Evolutionary conservation across 148 eudicot species (phyloP).

Genomic region (Chenopodium album): DNA sequence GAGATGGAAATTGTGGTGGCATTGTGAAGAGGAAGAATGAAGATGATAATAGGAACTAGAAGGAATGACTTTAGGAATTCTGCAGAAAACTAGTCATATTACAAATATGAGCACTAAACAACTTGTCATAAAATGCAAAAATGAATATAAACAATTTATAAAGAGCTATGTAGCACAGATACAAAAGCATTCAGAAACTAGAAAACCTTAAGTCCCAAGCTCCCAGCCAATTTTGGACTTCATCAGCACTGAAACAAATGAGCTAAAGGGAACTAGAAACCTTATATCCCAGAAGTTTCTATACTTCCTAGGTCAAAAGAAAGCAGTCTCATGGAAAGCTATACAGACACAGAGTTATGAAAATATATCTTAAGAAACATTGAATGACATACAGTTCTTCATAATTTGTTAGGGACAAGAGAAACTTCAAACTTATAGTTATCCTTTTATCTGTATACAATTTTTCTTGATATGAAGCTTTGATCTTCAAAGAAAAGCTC

Average conservation of each 20-base stretch:
- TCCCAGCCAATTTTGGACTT: too few relatives aligned
- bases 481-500: not conserved
- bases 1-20: not conserved
- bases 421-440: too few relatives aligned
- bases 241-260: too few relatives aligned
- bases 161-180: not conserved
- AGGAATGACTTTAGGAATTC: not conserved
- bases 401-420: not conserved
- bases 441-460: not conserved
- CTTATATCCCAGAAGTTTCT: too few relatives aligned
- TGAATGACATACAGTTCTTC: not conserved
- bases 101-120: not conserved
- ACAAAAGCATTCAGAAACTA: too few relatives aligned
- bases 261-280: too few relatives aligned
- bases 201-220: too few relatives aligned
- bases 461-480: not conserved
- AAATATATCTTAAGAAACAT: too few relatives aligned
- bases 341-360: not conserved
- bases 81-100: not conserved
- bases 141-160: not conserved
- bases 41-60: not conserved
- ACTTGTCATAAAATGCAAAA: not conserved
- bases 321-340: not conserved
- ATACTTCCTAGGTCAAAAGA: not conserved
- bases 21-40: not conserved